A percentile compares a stretch with the other conserved stretches of the same genome.
Conservation (phyloP, 257 asterid genomes). For the Plectranthus barbatus region DNA sequence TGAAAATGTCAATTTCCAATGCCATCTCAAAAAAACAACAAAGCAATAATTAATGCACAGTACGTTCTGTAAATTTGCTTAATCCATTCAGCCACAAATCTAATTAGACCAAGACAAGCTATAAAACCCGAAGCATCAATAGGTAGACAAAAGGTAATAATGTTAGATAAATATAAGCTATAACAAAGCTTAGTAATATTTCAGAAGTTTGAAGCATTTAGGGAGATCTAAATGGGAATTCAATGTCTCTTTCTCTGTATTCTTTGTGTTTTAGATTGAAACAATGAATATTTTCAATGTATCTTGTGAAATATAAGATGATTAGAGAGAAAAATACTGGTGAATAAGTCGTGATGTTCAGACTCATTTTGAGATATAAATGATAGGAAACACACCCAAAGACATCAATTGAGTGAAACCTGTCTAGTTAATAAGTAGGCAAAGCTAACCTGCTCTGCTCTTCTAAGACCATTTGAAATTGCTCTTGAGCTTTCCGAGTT, state of each 20-base stretch:
- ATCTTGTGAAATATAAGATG: not conserved
- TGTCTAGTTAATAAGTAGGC: conserved; percentile 16
- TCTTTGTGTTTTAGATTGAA: not conserved
- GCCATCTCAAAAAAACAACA: not conserved
- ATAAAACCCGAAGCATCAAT: not conserved
- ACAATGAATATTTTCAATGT: not conserved
- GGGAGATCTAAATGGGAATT: not conserved
- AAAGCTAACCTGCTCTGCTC: conserved; percentile 83
- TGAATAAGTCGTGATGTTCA: not conserved
- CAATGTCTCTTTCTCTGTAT: too few species aligned
- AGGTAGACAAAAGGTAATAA: not conserved
- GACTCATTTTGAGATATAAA: not conserved
- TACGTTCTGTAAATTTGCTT: not conserved
- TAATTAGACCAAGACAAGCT: not conserved
- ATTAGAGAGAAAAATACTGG: not conserved
- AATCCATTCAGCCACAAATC: not conserved
- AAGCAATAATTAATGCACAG: not conserved
- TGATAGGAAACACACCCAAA: not conserved
- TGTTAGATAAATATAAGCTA: not conserved
- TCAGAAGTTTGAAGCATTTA: not conserved
- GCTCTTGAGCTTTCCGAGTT: conserved; percentile 98
- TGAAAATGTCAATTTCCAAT: not conserved
- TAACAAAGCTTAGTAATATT: not conserved
- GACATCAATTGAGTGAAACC: not conserved
- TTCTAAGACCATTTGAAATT: conserved; percentile 92